Base-by-base conservation (phyloP, 768 basidiomycete species). In the Auricularia sp. region DNA sequence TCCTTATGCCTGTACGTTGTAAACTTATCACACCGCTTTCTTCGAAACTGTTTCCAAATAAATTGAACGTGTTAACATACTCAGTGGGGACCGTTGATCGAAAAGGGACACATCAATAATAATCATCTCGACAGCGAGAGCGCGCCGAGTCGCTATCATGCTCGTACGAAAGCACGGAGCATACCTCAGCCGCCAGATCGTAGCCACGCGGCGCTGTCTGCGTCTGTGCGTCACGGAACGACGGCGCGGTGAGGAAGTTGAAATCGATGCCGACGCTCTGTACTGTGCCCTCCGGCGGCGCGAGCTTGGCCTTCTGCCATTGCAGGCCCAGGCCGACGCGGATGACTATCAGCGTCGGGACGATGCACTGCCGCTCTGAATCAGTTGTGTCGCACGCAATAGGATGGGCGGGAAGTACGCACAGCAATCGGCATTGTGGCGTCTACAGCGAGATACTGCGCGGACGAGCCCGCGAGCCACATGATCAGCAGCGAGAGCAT, bases 391-490 rank as follows among this genome's bases (percentile, higher is more conserved):
- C 14, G 11, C 47, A 62, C 44, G 5, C 47, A 42, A 29, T 29
- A 29, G 29, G 29, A 29, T 29, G 16, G 29, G 56, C 14, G 33
- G 54, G 14, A 43, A 56, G 72, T 29, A 29, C 74, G 64, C 65
- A 77, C 75, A 39, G 47, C 47, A 18, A 51, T 51, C 6, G 47
- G 47, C 47, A 51, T 51, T 6, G 47, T 51, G 8, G 75, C 72
- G 66, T 77, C 76, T 16, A 78, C 68, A 34, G 76, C 51, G 51
- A 77, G 69, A 66, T 76, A 77, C 60, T 78, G 76, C 68, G 73
- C 73, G 74, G 73, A 76, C 16, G 72, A 73, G 62, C 72, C 68
- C 21, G 69, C 63, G 64, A 72, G 70, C 67, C 76, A 78, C 10
- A 76, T 63, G 36, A 75, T 70, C 36, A 77, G 72, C 33, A 78